Base-by-base conservation (phyloP, 345 rosid species). In the Sapria himalayana region DNA sequence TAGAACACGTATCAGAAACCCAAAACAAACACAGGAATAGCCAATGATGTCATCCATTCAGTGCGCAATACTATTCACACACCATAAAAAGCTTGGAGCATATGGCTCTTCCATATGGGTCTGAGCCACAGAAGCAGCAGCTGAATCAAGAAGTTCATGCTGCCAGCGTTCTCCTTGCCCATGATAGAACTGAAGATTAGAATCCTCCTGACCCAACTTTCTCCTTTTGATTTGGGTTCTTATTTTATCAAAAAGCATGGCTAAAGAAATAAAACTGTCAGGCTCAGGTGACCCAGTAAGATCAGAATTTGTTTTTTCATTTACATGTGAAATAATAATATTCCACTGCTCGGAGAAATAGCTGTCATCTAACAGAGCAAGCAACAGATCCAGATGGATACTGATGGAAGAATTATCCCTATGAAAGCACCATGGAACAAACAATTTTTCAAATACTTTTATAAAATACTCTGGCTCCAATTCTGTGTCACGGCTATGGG, bases 61-160 rank as follows among this genome's bases (percentile, higher is more conserved):
- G n/a, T n/a, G n/a, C n/a, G n/a, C n/a, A n/a, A n/a, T n/a, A n/a
- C n/a, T n/a, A 42, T 15, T 46, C 27, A 61, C 72, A 51, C 74
- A 86, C 98, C 89, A 21, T 50, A 86, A 22, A 63, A 81, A 69
- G n/a, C n/a, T n/a, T n/a, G n/a, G n/a, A n/a, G n/a, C n/a, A n/a
- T n/a, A n/a, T n/a, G n/a, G n/a, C n/a, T n/a, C n/a, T n/a, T n/a
- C n/a, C n/a, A n/a, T n/a, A n/a, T n/a, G n/a, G 46, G 78, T 70
- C 58, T 47, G 20, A 42, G 72, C 59, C 35, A 67, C 57, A 41
- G 71, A 54, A 39, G 74, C 56, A 39, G 84, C 92, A 59, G 67
- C 49, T 45, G 80, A 67, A 48, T 86, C 97, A 33, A 86, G 79
- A 64, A 66, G 76, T 43, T 55, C 65, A 58, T 78, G 81, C 57